Percentiles rank a stretch among this genome's conserved stretches.
phyloP scores from a whole-genome alignment of 192 early-diverging fungal species.

The Coemansia sp. region DNA sequence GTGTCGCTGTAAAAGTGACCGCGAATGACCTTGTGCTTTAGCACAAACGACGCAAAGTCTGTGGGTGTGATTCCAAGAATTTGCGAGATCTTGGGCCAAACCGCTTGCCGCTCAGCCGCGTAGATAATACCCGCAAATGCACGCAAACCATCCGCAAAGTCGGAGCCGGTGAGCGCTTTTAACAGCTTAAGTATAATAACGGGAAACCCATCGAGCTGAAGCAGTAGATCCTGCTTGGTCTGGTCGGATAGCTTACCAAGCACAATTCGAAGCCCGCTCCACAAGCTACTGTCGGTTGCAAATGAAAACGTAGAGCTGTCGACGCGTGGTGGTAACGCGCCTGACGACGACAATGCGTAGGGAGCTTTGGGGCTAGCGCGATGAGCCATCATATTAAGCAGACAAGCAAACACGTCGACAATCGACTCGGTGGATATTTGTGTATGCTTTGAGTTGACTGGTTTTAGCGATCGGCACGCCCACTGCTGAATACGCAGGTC shows the following conservation, averaged over 20 bases:
- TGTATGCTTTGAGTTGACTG: conserved; percentile 16
- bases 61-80: background rate
- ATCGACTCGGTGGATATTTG: background rate
- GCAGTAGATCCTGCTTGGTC: conserved; percentile 21
- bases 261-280: conserved; percentile 31
- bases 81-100: conserved; percentile 28
- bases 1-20: conserved; percentile 2
- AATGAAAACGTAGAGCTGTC: conserved; percentile 22
- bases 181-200: conserved; percentile 22
- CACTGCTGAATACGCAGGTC: conserved; percentile 20
- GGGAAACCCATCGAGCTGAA: conserved; percentile 16
- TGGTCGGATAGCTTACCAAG: conserved; percentile 22
- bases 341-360: conserved; percentile 1
- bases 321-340: background rate
- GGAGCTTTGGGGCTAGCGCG: background rate
- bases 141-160: conserved; percentile 37
- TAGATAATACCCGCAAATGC: conserved; percentile 29
- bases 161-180: conserved; percentile 11
- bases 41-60: conserved; percentile 18
- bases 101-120: conserved; percentile 4
- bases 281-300: conserved; percentile 17
- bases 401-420: conserved; percentile 11
- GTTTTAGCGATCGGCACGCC: conserved; percentile 36
- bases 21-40: conserved; percentile 16
- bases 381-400: conserved; percentile 16